A percentile compares a stretch with the other conserved stretches of the same genome.
These are phyloP conservation scores for Cinnamomum micranthum DNA, from an alignment of 164 flowering plant genomes.

Conservation along the genomic window DNA sequence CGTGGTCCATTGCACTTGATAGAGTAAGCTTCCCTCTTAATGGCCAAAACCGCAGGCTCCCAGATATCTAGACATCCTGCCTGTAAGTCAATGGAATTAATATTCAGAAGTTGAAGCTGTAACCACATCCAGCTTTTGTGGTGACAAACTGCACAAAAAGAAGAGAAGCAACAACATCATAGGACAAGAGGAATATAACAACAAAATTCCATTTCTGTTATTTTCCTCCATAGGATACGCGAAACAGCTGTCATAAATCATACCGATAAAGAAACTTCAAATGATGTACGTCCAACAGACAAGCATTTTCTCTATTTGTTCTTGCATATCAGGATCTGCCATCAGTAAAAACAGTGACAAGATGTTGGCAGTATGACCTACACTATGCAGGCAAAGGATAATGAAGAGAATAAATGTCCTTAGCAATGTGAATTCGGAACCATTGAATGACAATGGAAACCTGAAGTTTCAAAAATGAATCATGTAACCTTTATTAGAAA, in stretches of 20 bases:
- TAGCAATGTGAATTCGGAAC: too few species aligned
- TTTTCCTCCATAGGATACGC: too few species aligned
- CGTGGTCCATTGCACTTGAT: slow-evolving; percentile 64
- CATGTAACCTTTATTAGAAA: too few species aligned
- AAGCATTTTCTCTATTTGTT: slow-evolving; percentile 53
- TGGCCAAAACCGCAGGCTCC: slow-evolving; percentile 74
- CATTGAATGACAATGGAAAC: too few species aligned
- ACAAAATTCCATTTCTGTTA: too few species aligned
- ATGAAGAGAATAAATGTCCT: too few species aligned
- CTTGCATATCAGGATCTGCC: slow-evolving; percentile 79
- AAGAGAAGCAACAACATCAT: not conserved
- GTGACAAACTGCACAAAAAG: not conserved
- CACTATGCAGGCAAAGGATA: too few species aligned
- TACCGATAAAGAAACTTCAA: slow-evolving; percentile 67
- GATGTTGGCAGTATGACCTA: too few species aligned
- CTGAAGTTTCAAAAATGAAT: too few species aligned
- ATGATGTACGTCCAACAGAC: slow-evolving; percentile 62
- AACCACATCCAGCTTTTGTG: not conserved
- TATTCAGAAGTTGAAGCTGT: not conserved
- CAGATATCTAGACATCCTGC: slow-evolving; percentile 68
- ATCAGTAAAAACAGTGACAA: slow-evolving; percentile 8
- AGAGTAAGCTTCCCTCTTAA: slow-evolving; percentile 78
- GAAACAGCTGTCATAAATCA: slow-evolving; percentile 9
- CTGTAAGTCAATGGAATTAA: slow-evolving; percentile 31
- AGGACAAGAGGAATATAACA: not conserved